phyloP scores from a whole-genome alignment of 768 basidiomycete species.

The Lactarius hengduanensis region DNA sequence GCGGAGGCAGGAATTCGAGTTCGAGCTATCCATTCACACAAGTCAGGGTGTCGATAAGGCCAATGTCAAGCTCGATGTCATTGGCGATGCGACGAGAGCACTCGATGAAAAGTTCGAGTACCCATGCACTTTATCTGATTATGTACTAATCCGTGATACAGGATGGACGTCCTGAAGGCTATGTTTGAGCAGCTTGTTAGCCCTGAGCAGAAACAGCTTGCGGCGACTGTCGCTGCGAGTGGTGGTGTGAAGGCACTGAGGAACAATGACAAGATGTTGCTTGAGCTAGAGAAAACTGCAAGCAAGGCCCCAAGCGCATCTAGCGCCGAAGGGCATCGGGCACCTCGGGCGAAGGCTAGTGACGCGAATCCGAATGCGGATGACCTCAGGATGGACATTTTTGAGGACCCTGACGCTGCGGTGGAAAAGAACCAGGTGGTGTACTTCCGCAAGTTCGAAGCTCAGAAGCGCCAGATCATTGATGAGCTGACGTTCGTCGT shows the following conservation, averaged over 20 bases:
- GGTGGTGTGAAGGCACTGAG: conserved; percentile 31
- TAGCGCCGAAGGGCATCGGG: background rate
- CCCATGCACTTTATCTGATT: background rate
- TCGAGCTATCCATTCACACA: conserved; percentile 35
- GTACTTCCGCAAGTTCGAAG: conserved; percentile 31
- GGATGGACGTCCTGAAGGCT: conserved; percentile 26
- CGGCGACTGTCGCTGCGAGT: conserved; percentile 24
- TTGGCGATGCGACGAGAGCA: conserved; percentile 14
- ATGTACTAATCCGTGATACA: background rate
- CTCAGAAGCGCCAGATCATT: conserved; percentile 26
- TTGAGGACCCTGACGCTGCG: conserved; percentile 29
- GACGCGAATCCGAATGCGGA: background rate
- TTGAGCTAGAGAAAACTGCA: conserved; percentile 29
- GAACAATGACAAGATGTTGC: conserved; percentile 27
- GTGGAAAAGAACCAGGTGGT: conserved; percentile 27
- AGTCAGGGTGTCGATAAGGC: conserved; percentile 24
- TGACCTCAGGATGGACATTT: conserved; percentile 28
- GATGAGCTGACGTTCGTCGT: conserved; percentile 27
- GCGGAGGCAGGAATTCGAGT: conserved; percentile 33
- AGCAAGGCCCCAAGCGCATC: background rate
- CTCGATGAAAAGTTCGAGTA: conserved; percentile 28
- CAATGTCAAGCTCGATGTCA: conserved; percentile 23
- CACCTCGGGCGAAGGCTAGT: background rate
- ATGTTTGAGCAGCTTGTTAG: conserved; percentile 25
- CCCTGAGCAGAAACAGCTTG: conserved; percentile 25